Evolutionary conservation across 2,329 filamentous ascomycete genomes (phyloP).

Genomic region (Acephala macrosclerotiorum): DNA sequence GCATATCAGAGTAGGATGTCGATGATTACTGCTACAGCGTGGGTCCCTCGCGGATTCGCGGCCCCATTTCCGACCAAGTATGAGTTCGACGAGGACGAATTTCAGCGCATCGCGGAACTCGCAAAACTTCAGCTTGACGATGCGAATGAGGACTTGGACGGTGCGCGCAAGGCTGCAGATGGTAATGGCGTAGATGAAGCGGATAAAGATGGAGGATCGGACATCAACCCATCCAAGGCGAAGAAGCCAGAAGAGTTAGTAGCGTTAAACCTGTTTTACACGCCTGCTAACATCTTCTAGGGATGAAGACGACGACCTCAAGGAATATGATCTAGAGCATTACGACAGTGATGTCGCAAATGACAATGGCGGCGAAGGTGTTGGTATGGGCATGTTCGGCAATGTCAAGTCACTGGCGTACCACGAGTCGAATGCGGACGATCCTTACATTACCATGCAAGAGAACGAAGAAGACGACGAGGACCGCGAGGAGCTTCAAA

Average conservation of each 20-base stretch:
- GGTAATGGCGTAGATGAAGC: constrained; percentile 43
- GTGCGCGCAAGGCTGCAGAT: constrained; percentile 50
- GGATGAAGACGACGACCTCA: constrained; percentile 80
- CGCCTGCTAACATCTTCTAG: constrained; percentile 36
- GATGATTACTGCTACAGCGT: constrained; percentile 66
- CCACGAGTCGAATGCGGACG: constrained; percentile 91
- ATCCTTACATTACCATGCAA: constrained; percentile 93
- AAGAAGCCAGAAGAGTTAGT: constrained; percentile 51
- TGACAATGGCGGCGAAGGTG: constrained; percentile 66
- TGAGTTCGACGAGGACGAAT: constrained; percentile 65
- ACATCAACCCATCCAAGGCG: constrained; percentile 41
- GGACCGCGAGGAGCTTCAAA: constrained; percentile 92
- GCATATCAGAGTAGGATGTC: constrained; percentile 39
- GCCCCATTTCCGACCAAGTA: constrained; percentile 65
- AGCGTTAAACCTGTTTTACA: not conserved
- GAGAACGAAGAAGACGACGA: constrained; percentile 72
- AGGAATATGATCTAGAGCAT: constrained; percentile 95
- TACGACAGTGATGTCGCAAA: constrained; percentile 85
- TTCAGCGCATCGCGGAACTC: constrained; percentile 63
- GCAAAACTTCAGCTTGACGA: constrained; percentile 77
- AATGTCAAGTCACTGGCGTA: constrained; percentile 94
- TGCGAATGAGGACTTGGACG: constrained; percentile 83
- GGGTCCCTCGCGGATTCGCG: constrained; percentile 65
- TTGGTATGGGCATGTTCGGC: constrained; percentile 90
- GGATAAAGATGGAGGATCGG: constrained; percentile 48